Evolutionary conservation across 768 basidiomycete genomes (phyloP).

Genomic region (Pleurotus sapidus): DNA sequence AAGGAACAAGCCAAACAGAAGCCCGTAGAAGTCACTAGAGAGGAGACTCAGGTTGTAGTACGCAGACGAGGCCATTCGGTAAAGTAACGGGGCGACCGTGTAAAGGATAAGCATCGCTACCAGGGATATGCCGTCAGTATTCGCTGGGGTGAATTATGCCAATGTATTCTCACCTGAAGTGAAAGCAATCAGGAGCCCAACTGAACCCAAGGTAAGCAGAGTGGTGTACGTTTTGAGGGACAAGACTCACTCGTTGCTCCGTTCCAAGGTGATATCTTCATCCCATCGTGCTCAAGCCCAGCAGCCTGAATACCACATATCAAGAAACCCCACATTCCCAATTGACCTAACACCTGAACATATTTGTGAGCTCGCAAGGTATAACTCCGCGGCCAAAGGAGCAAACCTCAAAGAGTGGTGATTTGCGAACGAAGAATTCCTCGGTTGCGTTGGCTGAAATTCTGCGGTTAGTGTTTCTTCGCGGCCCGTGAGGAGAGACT

Average conservation of each 20-base stretch:
- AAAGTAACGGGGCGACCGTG: constrained; percentile 81
- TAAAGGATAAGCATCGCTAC: constrained; percentile 84
- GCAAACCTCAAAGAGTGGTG: constrained; percentile 73
- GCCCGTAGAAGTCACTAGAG: constrained; percentile 86
- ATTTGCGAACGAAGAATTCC: constrained; percentile 78
- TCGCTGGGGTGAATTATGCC: no score
- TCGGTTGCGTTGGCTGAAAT: constrained; percentile 81
- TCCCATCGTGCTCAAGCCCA: constrained; percentile 64
- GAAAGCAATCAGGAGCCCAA: constrained; percentile 42
- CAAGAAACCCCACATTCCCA: constrained; percentile 82
- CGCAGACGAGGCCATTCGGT: constrained; percentile 81
- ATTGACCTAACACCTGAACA: constrained; percentile 70
- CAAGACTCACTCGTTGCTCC: constrained; percentile 57
- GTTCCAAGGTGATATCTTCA: constrained; percentile 70
- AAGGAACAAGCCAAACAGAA: constrained; percentile 68
- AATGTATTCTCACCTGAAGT: constrained; percentile 25
- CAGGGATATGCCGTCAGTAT: constrained; percentile 12
- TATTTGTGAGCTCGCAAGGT: neutral
- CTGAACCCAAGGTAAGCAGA: constrained; percentile 17
- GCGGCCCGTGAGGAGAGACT: constrained; percentile 21
- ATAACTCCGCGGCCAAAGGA: neutral
- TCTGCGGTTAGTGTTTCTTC: no score
- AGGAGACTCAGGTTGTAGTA: constrained; percentile 84
- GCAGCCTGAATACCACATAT: constrained; percentile 80
- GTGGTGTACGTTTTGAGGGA: neutral